A percentile compares a stretch with the other conserved stretches of the same genome.
These are phyloP conservation scores for Globisporangium canariense DNA, from an alignment of 352 stramenopile genomes.

Conservation along the genomic window DNA sequence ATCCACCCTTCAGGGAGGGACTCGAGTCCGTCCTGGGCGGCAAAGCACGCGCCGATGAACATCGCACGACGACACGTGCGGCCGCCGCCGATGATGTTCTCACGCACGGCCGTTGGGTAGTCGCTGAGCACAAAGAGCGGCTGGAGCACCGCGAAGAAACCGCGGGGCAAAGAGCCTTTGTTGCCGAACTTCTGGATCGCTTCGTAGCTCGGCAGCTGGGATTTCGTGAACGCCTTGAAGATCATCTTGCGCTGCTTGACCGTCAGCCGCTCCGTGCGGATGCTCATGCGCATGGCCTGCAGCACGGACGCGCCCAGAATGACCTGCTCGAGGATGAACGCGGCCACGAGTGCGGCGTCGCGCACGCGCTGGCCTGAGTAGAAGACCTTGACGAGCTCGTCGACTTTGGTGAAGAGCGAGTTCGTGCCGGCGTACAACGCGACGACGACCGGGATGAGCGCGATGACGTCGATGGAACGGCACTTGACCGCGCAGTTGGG, in stretches of 20 bases:
- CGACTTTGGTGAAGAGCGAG: conserved; percentile 75
- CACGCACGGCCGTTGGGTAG: conserved; percentile 71
- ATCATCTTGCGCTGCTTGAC: conserved; percentile 83
- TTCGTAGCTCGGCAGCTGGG: conserved; percentile 73
- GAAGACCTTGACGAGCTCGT: conserved; percentile 78
- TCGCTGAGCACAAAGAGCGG: conserved; percentile 78
- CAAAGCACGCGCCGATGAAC: conserved; percentile 82
- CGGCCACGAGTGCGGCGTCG: conserved; percentile 64
- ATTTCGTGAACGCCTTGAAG: conserved; percentile 85
- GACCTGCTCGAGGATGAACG: conserved; percentile 78
- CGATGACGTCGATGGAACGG: conserved; percentile 75
- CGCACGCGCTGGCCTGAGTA: conserved; percentile 69
- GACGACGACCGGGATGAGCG: conserved; percentile 70
- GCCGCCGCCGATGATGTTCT: conserved; percentile 81
- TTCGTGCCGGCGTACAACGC: conserved; percentile 77
- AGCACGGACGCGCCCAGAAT: conserved; percentile 74
- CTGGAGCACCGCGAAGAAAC: conserved; percentile 71
- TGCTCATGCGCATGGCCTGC: conserved; percentile 82
- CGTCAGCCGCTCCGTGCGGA: conserved; percentile 71
- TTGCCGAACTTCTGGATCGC: conserved; percentile 85
- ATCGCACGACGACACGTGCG: conserved; percentile 74
- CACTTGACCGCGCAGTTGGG: conserved; percentile 75
- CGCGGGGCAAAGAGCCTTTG: conserved; percentile 59
- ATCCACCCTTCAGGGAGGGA: conserved; percentile 69
- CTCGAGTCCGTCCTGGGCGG: conserved; percentile 65